phyloP scores from a whole-genome alignment of 2,329 filamentous ascomycete species.

The Septoria linicola region DNA sequence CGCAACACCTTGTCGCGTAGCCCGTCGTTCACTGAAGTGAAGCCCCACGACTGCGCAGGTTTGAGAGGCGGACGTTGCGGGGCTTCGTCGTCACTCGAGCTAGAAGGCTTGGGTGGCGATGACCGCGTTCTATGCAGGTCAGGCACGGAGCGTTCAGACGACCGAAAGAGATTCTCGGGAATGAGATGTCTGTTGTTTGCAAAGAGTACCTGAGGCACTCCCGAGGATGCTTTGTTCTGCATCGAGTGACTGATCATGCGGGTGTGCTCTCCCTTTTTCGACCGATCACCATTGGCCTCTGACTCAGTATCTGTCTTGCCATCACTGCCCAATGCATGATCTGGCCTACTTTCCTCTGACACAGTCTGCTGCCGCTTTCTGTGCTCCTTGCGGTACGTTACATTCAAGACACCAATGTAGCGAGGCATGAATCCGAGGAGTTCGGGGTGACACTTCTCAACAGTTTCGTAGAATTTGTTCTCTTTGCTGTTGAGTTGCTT shows the following conservation, averaged over 20 bases:
- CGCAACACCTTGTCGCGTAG: conserved; percentile 88
- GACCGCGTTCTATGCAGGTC: conserved; percentile 33
- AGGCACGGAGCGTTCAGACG: conserved; percentile 48
- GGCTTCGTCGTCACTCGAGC: conserved; percentile 23
- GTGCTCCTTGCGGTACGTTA: conserved; percentile 85
- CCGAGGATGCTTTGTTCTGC: conserved; percentile 54
- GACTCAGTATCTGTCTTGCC: conserved; percentile 4
- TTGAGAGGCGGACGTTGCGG: conserved; percentile 45
- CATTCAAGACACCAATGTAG: conserved; percentile 95
- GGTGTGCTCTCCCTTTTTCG: conserved; percentile 28
- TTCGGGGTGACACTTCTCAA: conserved; percentile 87
- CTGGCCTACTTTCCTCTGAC: conserved; percentile 36
- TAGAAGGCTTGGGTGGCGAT: conserved; percentile 25
- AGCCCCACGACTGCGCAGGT: conserved; percentile 70
- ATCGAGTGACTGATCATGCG: conserved; percentile 73
- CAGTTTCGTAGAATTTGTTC: conserved; percentile 97
- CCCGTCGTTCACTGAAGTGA: conserved; percentile 84
- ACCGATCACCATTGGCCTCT: conserved; percentile 32
- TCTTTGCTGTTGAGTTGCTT: conserved; percentile 98
- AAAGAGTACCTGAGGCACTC: conserved; percentile 83
- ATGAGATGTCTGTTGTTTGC: conserved; percentile 94
- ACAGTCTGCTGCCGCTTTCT: conserved; percentile 46
- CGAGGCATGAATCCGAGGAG: conserved; percentile 88
- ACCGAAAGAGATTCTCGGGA: conserved; percentile 71
- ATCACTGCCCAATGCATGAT: conserved; percentile 18